Base-by-base conservation (phyloP, 768 basidiomycete genomes). In the Tulasnella sp. region DNA sequence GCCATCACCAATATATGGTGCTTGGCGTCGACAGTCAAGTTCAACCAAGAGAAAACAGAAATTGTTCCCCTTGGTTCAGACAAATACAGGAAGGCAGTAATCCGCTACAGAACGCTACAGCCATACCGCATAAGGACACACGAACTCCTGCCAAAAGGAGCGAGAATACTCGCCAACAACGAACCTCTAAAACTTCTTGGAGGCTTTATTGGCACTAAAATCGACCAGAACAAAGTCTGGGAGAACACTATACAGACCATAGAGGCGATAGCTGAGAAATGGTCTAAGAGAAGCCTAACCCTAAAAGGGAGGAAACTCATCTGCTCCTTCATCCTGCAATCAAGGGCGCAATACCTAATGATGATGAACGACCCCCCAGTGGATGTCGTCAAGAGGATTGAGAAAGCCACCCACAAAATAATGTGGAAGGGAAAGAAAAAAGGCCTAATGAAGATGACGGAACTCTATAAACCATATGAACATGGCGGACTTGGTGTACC, bases 151-250 rank as follows among this genome's bases (percentile, higher is more conserved):
- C 54, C 42, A 0, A 60, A 12, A 2, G 48, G 31, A 5, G 44
- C 44, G 0, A 37, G 18, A 22, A 81, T 83, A 28, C 28, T 46
- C 2, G 28, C 31, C 28, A 73, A 79, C 2, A 44, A 77, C 5
- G 80, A 81, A 77, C 28, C 78, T 14, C 69, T 80, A 1, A 76
- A 82, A 69, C 54, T 75, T 18, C 80, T 84, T 0, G 84, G 84
- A 2, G 83, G 82, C 7, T 83, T 80, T 77, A 40, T 83, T 12
- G 83, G 84, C 4, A 82, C 84, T 34, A 44, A 80, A 0, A 11
- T 82, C 20, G 69, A 82, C 72, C n/a, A 60, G 8, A 46, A 5
- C 20, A n/a, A 14, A 5, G 46, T 46, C 18, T 83, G 83, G 83
- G 8, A 75, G 11, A 7, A 5, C 5, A 28, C 9, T 7, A 3